Conservation (phyloP, 2,329 filamentous ascomycete genomes). For the Alternaria viburni region DNA sequence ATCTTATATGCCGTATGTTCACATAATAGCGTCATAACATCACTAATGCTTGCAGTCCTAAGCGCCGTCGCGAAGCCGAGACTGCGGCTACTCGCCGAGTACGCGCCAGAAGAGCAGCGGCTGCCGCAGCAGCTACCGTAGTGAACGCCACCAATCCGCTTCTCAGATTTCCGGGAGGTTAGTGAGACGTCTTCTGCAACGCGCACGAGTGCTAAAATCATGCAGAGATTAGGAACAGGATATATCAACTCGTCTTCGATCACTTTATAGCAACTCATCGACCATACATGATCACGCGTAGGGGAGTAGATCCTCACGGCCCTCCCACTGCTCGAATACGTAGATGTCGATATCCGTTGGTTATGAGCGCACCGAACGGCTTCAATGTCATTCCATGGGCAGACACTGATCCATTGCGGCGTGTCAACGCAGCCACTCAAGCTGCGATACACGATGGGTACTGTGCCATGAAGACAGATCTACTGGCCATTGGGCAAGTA, state of each 20-base stretch:
- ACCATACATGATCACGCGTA: background rate
- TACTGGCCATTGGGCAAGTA: background rate
- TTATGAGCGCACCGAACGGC: background rate
- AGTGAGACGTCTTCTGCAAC: background rate
- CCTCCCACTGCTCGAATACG: background rate
- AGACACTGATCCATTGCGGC: background rate
- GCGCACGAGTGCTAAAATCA: background rate
- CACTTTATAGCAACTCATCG: background rate
- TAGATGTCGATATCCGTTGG: fast-evolving
- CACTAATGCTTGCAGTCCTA: background rate
- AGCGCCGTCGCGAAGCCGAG: background rate
- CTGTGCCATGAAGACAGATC: background rate
- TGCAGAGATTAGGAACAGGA: background rate
- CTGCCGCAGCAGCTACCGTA: background rate
- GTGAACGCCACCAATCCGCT: background rate
- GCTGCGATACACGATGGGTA: background rate
- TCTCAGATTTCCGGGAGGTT: background rate
- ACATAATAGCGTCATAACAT: background rate
- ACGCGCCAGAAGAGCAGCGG: background rate
- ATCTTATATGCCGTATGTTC: background rate
- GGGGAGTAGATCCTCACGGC: background rate
- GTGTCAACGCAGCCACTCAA: background rate
- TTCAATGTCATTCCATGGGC: background rate
- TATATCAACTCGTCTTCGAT: background rate
- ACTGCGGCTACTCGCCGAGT: background rate